Percentiles rank a stretch among this genome's conserved stretches.
Conservation (phyloP, 768 basidiomycete genomes). For the Leccinum disarticulatum region DNA sequence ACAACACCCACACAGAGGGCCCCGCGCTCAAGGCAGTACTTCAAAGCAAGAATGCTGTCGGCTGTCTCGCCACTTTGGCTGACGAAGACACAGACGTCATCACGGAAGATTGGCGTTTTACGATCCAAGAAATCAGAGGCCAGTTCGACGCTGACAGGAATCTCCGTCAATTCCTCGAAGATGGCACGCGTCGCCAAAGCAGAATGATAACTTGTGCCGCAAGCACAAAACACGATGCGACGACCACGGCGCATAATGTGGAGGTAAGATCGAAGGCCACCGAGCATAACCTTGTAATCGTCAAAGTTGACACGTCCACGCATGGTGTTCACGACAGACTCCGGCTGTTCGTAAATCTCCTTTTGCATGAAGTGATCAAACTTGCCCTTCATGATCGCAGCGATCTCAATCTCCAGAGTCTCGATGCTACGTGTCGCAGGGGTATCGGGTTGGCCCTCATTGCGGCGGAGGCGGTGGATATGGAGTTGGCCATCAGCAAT, state of each 20-base stretch:
- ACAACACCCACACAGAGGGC: conserved; percentile 97
- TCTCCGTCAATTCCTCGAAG: conserved; percentile 98
- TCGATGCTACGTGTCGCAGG: conserved; percentile 85
- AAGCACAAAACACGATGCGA: conserved; percentile 96
- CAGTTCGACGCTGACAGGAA: conserved; percentile 94
- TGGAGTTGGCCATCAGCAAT: conserved; percentile 96
- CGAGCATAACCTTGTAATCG: conserved; percentile 84
- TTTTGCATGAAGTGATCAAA: conserved; percentile 99
- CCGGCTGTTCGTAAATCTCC: conserved; percentile 99
- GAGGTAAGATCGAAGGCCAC: conserved; percentile 92
- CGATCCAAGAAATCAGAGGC: conserved; percentile 98
- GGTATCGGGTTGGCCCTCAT: conserved; percentile 66
- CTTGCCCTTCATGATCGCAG: conserved; percentile 99
- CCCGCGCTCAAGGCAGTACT: conserved; percentile 95
- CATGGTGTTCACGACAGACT: conserved; percentile 99
- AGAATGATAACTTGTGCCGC: conserved; percentile 98
- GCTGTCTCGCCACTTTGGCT: conserved; percentile 99
- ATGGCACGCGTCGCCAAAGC: conserved; percentile 95
- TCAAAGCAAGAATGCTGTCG: conserved; percentile 93
- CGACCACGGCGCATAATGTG: conserved; percentile 94
- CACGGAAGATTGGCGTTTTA: conserved; percentile 99
- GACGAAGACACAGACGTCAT: conserved; percentile 95
- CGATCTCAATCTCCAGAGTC: conserved; percentile 96
- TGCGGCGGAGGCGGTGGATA: conserved; percentile 95
- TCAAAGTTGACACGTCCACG: conserved; percentile 99